These are phyloP conservation scores for Arctium lappa DNA, from an alignment of 129 eudicot genomes.

Conservation along the genomic window DNA sequence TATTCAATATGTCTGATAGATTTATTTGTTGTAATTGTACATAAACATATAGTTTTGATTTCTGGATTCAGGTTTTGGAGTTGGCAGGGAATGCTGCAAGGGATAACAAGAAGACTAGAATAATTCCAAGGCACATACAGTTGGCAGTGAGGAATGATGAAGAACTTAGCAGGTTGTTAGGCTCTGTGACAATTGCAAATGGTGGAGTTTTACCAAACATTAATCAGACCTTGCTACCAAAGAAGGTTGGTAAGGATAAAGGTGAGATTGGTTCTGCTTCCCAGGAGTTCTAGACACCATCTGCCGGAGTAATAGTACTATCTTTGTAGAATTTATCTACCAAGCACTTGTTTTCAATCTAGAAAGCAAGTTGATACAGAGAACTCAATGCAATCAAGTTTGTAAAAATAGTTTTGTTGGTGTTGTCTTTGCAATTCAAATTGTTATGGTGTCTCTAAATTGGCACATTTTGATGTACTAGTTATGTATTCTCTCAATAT, in stretches of 20 bases:
- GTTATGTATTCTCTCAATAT: too few relatives aligned
- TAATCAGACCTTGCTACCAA: slow-evolving; percentile 44
- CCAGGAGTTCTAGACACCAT: slow-evolving; percentile 47
- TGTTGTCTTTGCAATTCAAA: not conserved
- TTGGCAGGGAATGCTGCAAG: slow-evolving; percentile 81
- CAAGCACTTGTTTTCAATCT: not conserved
- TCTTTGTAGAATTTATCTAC: not conserved
- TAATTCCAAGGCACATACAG: slow-evolving; percentile 62
- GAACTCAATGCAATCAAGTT: not conserved
- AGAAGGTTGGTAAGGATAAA: slow-evolving; percentile 44
- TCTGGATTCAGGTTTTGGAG: slow-evolving; percentile 49
- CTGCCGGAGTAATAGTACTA: not conserved
- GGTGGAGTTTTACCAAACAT: slow-evolving; percentile 75
- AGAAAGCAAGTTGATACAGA: not conserved
- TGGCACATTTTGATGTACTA: not conserved
- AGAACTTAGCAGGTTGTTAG: slow-evolving; percentile 62
- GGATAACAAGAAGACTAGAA: slow-evolving; percentile 67
- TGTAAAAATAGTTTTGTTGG: not conserved
- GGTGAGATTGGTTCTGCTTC: slow-evolving; percentile 58
- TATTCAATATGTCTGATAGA: too few relatives aligned
- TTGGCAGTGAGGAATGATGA: slow-evolving; percentile 82
- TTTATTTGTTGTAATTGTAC: too few relatives aligned
- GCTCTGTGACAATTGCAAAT: slow-evolving; percentile 66
- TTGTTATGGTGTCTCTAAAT: not conserved
- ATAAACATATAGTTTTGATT: not conserved